A percentile compares a stretch with the other conserved stretches of the same genome.
Evolutionary conservation across 345 rosid genomes (phyloP).

Genomic region (Ceriops zippeliana): DNA sequence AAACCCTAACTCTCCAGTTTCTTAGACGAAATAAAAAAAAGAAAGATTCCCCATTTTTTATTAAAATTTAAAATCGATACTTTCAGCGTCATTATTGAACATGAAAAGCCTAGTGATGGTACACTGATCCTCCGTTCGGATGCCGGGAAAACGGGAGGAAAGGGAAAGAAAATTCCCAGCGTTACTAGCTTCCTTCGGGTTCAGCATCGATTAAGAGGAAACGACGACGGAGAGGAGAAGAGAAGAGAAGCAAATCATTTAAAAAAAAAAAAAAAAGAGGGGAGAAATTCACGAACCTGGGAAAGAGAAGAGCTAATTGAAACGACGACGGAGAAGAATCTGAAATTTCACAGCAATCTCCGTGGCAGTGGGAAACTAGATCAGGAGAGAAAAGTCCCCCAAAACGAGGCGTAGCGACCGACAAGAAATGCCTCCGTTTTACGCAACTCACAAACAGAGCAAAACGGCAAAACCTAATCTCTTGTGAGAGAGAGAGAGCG

Average conservation of each 20-base stretch:
- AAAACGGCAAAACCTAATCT: too few relatives aligned
- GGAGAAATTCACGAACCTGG: conserved; percentile 18
- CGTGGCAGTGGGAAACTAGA: too few relatives aligned
- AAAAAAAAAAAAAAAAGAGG: not conserved
- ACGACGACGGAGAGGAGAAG: conserved; percentile 54
- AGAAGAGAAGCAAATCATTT: conserved; percentile 2
- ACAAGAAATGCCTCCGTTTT: not conserved
- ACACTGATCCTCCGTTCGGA: conserved; percentile 4
- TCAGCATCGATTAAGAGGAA: conserved; percentile 19
- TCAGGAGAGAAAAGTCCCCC: conserved; percentile 14
- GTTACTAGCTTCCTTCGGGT: too few relatives aligned
- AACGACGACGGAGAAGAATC: too few relatives aligned
- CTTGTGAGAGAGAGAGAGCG: not conserved
- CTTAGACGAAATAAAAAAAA: too few relatives aligned
- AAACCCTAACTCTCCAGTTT: too few relatives aligned
- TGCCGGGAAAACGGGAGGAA: conserved; percentile 14
- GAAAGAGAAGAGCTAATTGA: conserved; percentile 3
- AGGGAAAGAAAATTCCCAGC: not conserved
- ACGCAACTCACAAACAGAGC: not conserved
- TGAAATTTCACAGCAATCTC: not conserved
- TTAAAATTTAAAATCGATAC: too few relatives aligned
- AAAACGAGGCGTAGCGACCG: conserved; percentile 59
- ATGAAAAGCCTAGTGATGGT: not conserved
- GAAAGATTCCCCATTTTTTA: too few relatives aligned
- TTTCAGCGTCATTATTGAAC: too few relatives aligned